Evolutionary conservation across 768 basidiomycete genomes (phyloP), one percentile per base, ranked within the genome.

Genomic region (Boletus coccyginus): DNA sequence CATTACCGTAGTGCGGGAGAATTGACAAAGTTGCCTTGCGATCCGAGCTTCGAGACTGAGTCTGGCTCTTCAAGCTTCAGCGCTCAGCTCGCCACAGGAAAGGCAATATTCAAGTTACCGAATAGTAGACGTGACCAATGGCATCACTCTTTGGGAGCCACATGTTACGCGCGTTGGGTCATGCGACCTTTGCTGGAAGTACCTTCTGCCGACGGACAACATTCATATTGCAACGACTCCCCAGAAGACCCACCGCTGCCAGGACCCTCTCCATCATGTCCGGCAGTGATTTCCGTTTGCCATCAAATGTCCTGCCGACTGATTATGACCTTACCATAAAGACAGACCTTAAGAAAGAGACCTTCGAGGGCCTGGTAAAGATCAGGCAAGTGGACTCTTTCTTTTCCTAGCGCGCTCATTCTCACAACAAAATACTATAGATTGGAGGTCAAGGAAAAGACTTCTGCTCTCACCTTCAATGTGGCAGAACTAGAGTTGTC

Each of bases 241-340:
- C 27, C 14, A 41, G 46, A 40, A 39, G 27, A 29, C 42, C 16
- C 29, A 49, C 36, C 40, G 32, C n/a, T 33, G 27, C 52, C 43
- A 56, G 50, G 55, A 46, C 48, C 41, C 57, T 60, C 38, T 53
- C 56, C 16, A 49, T 56, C 29, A 60, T 60, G 61, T 53, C 65
- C 35, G 44, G 36, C 56, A 55, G 24, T 4, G 49, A 57, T 32
- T 73, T 71, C 53, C 84, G 90, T 62, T 81, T 92, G 51, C 88
- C 89, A 19, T 77, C 78, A 1, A 74, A 85, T 60, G 81, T 89
- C 52, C 83, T 78, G 63, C 86, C 91, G 13, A 79, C 72, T 8
- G 90, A 94, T 68, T 95, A 94, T 71, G 87, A 90, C 62, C 66
- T 94, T 48, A 84, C 83, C 45, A 74, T 94, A 67, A 84, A 82